These are phyloP conservation scores for Pezicula carpinea DNA, from an alignment of 2,329 filamentous ascomycete species.

Conservation along the genomic window DNA sequence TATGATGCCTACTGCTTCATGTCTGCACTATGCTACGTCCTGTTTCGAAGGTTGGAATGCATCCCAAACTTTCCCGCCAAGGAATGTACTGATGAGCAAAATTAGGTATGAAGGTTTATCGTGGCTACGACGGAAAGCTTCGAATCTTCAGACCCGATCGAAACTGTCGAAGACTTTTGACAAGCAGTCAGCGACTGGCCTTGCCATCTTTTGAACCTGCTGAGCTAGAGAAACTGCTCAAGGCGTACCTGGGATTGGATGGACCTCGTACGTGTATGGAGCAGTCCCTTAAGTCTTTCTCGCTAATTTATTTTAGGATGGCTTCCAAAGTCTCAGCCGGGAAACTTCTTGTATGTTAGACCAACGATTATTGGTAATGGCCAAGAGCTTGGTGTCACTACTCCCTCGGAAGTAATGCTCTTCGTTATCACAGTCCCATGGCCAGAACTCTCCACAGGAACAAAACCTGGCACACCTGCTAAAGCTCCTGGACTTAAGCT, in stretches of 20 bases:
- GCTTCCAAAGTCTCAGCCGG: conserved; percentile 66
- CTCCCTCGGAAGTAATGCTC: conserved; percentile 75
- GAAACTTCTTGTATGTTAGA: conserved; percentile 76
- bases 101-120: conserved; percentile 64
- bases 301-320: conserved; percentile 46
- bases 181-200: conserved; percentile 61
- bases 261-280: conserved; percentile 38
- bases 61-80: too few relatives aligned
- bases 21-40: conserved; percentile 83
- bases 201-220: conserved; percentile 67
- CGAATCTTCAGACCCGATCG: conserved; percentile 58
- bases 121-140: conserved; percentile 61
- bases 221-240: conserved; percentile 71
- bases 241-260: conserved; percentile 67
- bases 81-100: conserved; percentile 9
- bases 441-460: conserved; percentile 30
- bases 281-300: background rate
- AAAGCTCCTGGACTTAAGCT: conserved; percentile 59
- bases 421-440: conserved; percentile 70
- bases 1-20: conserved; percentile 75
- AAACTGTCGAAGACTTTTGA: conserved; percentile 46
- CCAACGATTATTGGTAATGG: conserved; percentile 85
- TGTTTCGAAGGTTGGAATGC: conserved; percentile 71
- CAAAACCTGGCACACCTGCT: conserved; percentile 31
- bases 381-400: conserved; percentile 72